Base-by-base conservation (phyloP, 179 eudicot species). In the Sideroxylon spinosum region DNA sequence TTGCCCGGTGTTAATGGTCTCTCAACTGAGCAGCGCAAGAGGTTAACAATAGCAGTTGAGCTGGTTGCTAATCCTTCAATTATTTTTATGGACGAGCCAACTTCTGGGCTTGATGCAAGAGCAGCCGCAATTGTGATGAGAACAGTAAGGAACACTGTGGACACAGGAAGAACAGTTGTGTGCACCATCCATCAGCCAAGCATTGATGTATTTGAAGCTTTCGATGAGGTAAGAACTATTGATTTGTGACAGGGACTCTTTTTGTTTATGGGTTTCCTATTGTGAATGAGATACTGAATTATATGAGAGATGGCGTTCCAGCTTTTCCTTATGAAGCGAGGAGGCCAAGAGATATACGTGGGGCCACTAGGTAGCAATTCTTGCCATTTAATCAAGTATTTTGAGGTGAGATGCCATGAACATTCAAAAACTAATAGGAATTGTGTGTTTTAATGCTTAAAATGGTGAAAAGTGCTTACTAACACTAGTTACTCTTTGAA, bases 121-220 rank as follows among this genome's bases (percentile, higher is more conserved):
- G 93, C 97, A 55, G 97, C 97, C 53, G 95, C 95, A 64, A 91
- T 93, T 49, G 95, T 93, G 57, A 93, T 93, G 95, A 91, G 95
- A 82, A 87, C 97, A 0, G 95, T 93, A 14, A 85, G 95, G 82
- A 93, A 93, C 84, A 89, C 91, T 0, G 97, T 91, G 26, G 88
- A 92, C 78, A 92, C 95, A 0, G 97, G 97, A 84, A 86, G 97
- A 77, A 90, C 97, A 19, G 92, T 92, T 49, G 97, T 92, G 17
- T 92, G 97, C 83, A 92, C 97, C 82, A 92, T 92, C 77, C 97
- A 92, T 70, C 97, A 90, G 76, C 94, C 94, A 68, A 92, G 94
- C 84, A 92, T 92, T 9, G 97, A 90, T 82, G 89, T 92, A 19
- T 92, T 92, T 69, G 97, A 92, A 85, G 89, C 97, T 32, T 93